Evolutionary conservation across 2,329 filamentous ascomycete genomes (phyloP), one percentile per base, ranked within the genome.

Genomic region (Hypoxylon sp.): DNA sequence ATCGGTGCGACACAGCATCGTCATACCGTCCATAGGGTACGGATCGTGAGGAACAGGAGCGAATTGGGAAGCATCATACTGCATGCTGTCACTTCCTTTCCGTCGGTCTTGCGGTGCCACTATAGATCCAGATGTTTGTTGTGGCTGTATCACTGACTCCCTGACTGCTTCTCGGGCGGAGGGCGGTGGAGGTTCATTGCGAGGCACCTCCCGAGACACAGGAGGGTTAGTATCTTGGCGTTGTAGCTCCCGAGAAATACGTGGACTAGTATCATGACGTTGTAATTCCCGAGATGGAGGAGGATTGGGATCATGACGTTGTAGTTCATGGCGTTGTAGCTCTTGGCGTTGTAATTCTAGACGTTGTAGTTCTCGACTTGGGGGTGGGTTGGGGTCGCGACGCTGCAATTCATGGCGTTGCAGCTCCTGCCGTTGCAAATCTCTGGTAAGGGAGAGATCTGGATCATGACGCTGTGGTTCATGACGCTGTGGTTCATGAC

Each of bases 21-120:
- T 98, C 94, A 98, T 98, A 3, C 94, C 95, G 78, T 98, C 95
- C 79, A 92, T 89, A 0, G 95, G 94, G 78, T 98, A 98, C 9
- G 96, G 94, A 74, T 98, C 97, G 75, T 98, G 94, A 13, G 95
- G 94, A 2, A 97, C 88, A 13, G 88, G 81, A 3, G 90, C 85
- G 66, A 93, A 88, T 70, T 94, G 90, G 62, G 82, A 83, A 42
- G 79, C 72, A 65, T 89, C 87, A 56, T 86, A 83, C 31, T 80
- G 76, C 35, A 58, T 35, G 8, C 55, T 61, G 31, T 19, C 39
- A 44, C 63, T 69, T 26, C 56, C 65, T 39, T 72, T 75, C 33
- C 73, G 77, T 31, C 74, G 75, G 68, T 76, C 72, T 44, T 72
- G 72, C n/a, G 68, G 35, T 26, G 68, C 50, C 29, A 69, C 51